Evolutionary conservation across 2,329 filamentous ascomycete genomes (phyloP), one percentile per base, ranked within the genome.

Genomic region (Penicillium oxalicum): DNA sequence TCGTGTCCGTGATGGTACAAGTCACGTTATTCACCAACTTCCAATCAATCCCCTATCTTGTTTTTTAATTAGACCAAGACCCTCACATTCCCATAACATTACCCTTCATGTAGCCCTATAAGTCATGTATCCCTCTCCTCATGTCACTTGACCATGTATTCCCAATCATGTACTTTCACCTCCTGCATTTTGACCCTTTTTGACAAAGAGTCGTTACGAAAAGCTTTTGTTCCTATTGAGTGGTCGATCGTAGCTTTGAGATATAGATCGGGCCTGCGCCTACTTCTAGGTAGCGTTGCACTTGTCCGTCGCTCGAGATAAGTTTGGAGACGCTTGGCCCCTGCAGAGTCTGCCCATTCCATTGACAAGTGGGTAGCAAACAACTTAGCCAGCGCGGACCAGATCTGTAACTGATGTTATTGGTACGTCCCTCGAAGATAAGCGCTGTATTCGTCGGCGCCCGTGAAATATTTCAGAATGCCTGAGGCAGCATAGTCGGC

Each of bases 41-140:
- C 52, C 50, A 35, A 43, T 47, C 48, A 39, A 48, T 50, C 48
- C 53, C 54, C 57, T 61, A 61, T 43, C 36, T 53, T 53, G 48
- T 42, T 54, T 64, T 65, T 62, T 63, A 68, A 66, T 68, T 69
- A 69, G 65, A 69, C 64, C 40, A 61, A 64, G 64, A 56, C 58
- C 58, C 54, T 53, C 45, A 52, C 54, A 49, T 55, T 50, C 38
- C 38, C 60, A 61, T 62, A 66, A 60, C 64, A 60, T 65, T 62
- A 45, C 51, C 52, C 50, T 34, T 58, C 58, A 60, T 60, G 58
- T 60, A 60, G 57, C 58, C 58, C 58, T 45, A 55, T 67, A 69
- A 58, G 54, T 70, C 67, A 71, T 72, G 69, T 72, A 72, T 60
- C 55, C 61, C 58, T 12, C 25, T 13, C 55, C 44, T 41, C 35